Percentiles rank a stretch among this genome's conserved stretches.
Evolutionary conservation across 2,329 filamentous ascomycete species (phyloP).

Genomic region (Pseudogymnoascus verrucosus): DNA sequence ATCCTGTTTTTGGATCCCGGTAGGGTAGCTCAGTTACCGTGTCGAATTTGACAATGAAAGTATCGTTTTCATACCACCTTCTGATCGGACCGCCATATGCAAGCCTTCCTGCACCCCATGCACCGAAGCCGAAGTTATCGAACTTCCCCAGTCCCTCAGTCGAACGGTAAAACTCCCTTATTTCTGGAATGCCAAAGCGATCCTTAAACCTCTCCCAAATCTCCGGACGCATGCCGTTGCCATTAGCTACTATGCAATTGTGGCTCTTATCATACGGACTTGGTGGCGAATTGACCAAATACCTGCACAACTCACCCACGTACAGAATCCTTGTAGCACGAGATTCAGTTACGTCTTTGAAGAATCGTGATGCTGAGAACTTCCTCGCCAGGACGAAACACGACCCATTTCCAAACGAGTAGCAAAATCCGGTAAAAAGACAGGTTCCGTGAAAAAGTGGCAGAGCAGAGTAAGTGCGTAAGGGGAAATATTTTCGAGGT

Average conservation of each 20-base stretch:
- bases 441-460: constrained; percentile 43
- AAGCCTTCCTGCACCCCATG: constrained; percentile 36
- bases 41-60: constrained; percentile 36
- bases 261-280: constrained; percentile 38
- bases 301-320: constrained; percentile 42
- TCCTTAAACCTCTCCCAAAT: constrained; percentile 40
- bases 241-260: constrained; percentile 35
- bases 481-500: constrained; percentile 34
- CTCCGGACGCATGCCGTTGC: constrained; percentile 40
- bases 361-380: constrained; percentile 39
- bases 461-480: constrained; percentile 39
- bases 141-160: constrained; percentile 39
- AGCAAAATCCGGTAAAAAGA: constrained; percentile 36
- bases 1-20: constrained; percentile 36
- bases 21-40: constrained; percentile 30
- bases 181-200: constrained; percentile 36
- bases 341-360: constrained; percentile 36
- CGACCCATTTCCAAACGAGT: constrained; percentile 32
- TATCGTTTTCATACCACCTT: constrained; percentile 34
- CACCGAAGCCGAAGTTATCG: constrained; percentile 35
- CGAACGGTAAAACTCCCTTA: constrained; percentile 40
- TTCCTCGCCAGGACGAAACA: constrained; percentile 38
- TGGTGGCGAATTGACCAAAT: constrained; percentile 37
- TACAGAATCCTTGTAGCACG: constrained; percentile 36
- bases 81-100: constrained; percentile 36